phyloP scores from a whole-genome alignment of 2,329 filamentous ascomycete species.

The Xylaria sp. region DNA sequence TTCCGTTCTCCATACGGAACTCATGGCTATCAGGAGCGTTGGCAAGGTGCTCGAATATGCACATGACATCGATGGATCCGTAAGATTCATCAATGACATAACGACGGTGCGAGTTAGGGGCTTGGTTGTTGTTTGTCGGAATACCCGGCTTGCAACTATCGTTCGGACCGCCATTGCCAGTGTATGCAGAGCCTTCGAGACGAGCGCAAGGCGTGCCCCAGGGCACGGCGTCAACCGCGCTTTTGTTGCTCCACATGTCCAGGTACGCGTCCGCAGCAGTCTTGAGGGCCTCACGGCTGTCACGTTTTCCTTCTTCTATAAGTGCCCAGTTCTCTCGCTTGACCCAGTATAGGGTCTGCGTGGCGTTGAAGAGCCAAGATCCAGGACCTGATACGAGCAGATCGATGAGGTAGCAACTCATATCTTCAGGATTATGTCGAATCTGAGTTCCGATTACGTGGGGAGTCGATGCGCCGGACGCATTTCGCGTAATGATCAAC shows the following conservation, averaged over 20 bases:
- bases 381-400: slow-evolving; percentile 48
- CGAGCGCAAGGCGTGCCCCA: slow-evolving; percentile 52
- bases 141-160: slow-evolving; percentile 47
- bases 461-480: slow-evolving; percentile 33
- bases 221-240: slow-evolving; percentile 46
- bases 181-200: slow-evolving; percentile 46
- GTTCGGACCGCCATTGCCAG: slow-evolving; percentile 41
- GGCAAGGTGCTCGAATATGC: slow-evolving; percentile 47
- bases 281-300: slow-evolving; percentile 46
- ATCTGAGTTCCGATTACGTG: slow-evolving; percentile 53
- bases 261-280: slow-evolving; percentile 52
- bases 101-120: slow-evolving; percentile 46
- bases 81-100: slow-evolving; percentile 49
- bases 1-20: slow-evolving; percentile 47
- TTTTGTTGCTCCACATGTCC: slow-evolving; percentile 51
- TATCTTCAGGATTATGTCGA: slow-evolving; percentile 44
- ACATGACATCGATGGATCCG: slow-evolving; percentile 47
- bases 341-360: slow-evolving; percentile 50
- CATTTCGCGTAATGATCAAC: slow-evolving; percentile 44
- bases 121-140: slow-evolving; percentile 45
- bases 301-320: slow-evolving; percentile 46
- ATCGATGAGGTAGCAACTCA: slow-evolving; percentile 48
- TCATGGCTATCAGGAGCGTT: slow-evolving; percentile 48
- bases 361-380: slow-evolving; percentile 53
- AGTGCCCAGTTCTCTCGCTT: slow-evolving; percentile 47